These are phyloP conservation scores for Jackrogersella minutella DNA, from an alignment of 495 filamentous ascomycete genomes.

Conservation along the genomic window DNA sequence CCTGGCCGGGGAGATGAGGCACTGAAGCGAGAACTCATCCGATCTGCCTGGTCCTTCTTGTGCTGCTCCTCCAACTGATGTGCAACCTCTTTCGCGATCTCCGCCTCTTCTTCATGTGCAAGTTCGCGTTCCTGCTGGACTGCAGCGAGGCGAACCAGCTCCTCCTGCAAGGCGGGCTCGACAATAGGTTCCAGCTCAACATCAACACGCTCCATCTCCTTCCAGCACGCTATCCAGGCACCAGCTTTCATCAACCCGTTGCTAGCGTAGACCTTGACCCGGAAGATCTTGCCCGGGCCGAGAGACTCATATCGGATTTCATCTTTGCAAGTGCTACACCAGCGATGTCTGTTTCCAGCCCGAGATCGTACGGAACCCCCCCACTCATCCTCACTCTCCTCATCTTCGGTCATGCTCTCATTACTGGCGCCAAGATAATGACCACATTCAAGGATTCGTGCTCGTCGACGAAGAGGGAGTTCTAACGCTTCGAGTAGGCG, in stretches of 20 bases:
- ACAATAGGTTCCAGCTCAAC: constrained; percentile 81
- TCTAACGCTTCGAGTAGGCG: constrained; percentile 88
- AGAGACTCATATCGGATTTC: constrained; percentile 60
- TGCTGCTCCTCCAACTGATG: constrained; percentile 36
- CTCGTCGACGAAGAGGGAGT: constrained; percentile 66
- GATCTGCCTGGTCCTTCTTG: constrained; percentile 10
- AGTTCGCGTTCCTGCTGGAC: constrained; percentile 46
- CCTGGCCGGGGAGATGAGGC: constrained; percentile 21
- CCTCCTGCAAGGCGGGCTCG: constrained; percentile 49
- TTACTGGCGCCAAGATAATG: constrained; percentile 67
- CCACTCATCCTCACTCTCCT: constrained; percentile 59
- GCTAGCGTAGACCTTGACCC: constrained; percentile 87
- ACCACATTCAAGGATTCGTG: constrained; percentile 79
- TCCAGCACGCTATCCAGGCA: constrained; percentile 94
- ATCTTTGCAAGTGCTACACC: constrained; percentile 66
- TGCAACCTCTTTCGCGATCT: constrained; percentile 43
- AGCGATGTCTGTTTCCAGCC: constrained; percentile 56
- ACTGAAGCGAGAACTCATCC: constrained; percentile 8
- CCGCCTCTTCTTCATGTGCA: constrained; percentile 41
- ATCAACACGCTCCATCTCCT: constrained; percentile 96
- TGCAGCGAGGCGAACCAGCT: constrained; percentile 55
- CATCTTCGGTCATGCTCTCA: constrained; percentile 53
- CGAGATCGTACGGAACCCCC: constrained; percentile 43
- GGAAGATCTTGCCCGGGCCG: constrained; percentile 68
- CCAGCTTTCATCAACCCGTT: constrained; percentile 93